Base-by-base conservation (phyloP, 805 yeast species). In the Pichia gijzeniarum region DNA sequence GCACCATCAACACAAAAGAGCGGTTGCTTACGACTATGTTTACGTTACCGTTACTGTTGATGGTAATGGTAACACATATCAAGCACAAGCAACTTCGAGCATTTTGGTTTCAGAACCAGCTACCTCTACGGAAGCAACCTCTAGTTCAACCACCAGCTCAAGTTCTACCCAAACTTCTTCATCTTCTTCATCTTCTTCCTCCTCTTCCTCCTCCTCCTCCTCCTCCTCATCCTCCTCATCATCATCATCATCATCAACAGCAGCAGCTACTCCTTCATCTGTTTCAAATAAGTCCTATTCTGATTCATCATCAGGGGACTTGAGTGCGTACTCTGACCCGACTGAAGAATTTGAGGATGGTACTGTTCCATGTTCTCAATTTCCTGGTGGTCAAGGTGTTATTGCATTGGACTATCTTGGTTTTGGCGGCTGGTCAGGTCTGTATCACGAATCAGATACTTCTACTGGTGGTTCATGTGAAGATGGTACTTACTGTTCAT, bases 401-500 rank as follows among this genome's bases (percentile, higher is more conserved):
- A 71, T 88, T 58, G 66, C 86, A 27, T 69, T 86, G 38, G 82
- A 81, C 70, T 73, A 74, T 73, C 73, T 82, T 41, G 85, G 82
- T 34, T 77, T 79, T 53, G 95, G 93, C 53, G 72, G 74, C 46
- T 57, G 58, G 58, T 74, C 91, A 40, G 88, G 91, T 58, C 73
- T 87, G 61, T 78, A 80, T 70, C 58, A 62, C 49, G 5, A n/a
- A 35, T 30, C 34, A 39, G 64, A 61, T 43, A 68, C 76, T 50
- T 60, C 71, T 48, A 62, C 79, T 39, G 75, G 79, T 49, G 74
- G 75, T 45, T 59, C 76, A 39, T 91, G 99, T 75, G 65, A 71
- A 52, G 96, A 90, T 56, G 98, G 97, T 48, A 78, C 78, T 60
- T 88, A 86, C 80, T 91, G 99, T 72, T 91, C 98, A 48, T 91